Conservation (phyloP, 148 eudicot genomes). For the Fagopyrum homotropicum region DNA sequence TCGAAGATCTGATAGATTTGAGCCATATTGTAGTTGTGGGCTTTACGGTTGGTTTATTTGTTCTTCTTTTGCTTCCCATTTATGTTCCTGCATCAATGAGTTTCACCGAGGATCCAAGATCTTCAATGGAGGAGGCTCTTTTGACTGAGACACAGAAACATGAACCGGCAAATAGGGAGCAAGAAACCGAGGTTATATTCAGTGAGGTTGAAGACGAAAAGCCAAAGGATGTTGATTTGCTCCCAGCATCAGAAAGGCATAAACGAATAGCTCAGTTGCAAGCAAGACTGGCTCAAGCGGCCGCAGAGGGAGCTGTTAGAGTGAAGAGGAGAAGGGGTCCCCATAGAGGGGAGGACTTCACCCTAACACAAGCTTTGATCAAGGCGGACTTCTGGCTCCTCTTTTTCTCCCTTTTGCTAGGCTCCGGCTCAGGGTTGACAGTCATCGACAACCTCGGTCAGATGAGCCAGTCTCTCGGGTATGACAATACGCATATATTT, state of each 20-base stretch:
- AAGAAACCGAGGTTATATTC: conserved; percentile 56
- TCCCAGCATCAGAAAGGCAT: conserved; percentile 68
- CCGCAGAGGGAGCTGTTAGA: conserved; percentile 91
- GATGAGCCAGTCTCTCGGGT: conserved; percentile 90
- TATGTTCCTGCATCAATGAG: conserved; percentile 48
- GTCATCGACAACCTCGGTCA: conserved; percentile 96
- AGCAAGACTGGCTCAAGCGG: conserved; percentile 69
- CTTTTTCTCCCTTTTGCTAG: conserved; percentile 73
- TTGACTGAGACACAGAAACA: conserved; percentile 32
- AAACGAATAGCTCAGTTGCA: conserved; percentile 73
- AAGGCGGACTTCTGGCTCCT: conserved; percentile 96
- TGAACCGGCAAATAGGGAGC: conserved; percentile 33
- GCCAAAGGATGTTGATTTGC: conserved; percentile 56
- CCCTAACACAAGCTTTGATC: conserved; percentile 67
- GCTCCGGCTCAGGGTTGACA: conserved; percentile 95
- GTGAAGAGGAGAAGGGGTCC: conserved; percentile 77
- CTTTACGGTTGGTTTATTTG: conserved; percentile 54
- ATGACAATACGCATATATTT: conserved; percentile 67
- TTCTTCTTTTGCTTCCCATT: conserved; percentile 54
- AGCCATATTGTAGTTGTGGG: conserved; percentile 44
- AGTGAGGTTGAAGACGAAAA: conserved; percentile 88
- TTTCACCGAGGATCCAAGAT: conserved; percentile 39
- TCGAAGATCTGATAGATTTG: conserved; percentile 64
- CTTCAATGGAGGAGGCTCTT: conserved; percentile 47
- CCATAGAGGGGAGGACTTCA: conserved; percentile 90